Conservation (phyloP, 805 yeast species). For the Metschnikowia colocasiae region DNA sequence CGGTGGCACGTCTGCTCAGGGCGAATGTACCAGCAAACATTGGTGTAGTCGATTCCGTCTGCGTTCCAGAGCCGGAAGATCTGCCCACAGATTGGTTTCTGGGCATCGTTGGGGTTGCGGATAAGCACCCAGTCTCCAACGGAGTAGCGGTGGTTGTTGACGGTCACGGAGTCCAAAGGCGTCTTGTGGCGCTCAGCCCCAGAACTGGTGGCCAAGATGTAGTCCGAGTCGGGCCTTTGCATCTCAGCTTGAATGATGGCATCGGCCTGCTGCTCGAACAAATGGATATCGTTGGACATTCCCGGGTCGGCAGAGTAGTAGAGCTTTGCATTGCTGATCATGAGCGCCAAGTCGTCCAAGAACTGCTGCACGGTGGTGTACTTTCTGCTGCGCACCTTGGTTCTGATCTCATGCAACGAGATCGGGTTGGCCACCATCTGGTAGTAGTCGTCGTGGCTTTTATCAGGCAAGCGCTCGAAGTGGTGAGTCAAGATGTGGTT, state of each 20-base stretch:
- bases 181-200: slow-evolving; percentile 56
- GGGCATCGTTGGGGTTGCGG: slow-evolving; percentile 80
- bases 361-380: slow-evolving; percentile 74
- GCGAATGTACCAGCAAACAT: slow-evolving; percentile 96
- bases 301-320: slow-evolving; percentile 51
- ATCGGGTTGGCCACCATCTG: slow-evolving; percentile 55
- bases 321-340: slow-evolving; percentile 70
- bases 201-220: slow-evolving; percentile 40
- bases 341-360: slow-evolving; percentile 67
- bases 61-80: slow-evolving; percentile 93
- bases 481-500: slow-evolving; percentile 51
- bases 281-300: slow-evolving; percentile 57
- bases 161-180: slow-evolving; percentile 75
- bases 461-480: slow-evolving; percentile 83
- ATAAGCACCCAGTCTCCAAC: slow-evolving; percentile 96
- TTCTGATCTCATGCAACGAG: slow-evolving; percentile 68
- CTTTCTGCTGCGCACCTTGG: slow-evolving; percentile 80
- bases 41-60: slow-evolving; percentile 77
- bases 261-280: slow-evolving; percentile 60
- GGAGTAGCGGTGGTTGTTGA: slow-evolving; percentile 66
- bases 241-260: slow-evolving; percentile 62
- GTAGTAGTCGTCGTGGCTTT: slow-evolving; percentile 53
- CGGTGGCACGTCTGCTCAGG: slow-evolving; percentile 98
- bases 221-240: slow-evolving; percentile 77
- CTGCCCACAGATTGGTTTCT: slow-evolving; percentile 91